Base-by-base conservation (phyloP, 768 basidiomycete species). In the Auricularia heimuer region DNA sequence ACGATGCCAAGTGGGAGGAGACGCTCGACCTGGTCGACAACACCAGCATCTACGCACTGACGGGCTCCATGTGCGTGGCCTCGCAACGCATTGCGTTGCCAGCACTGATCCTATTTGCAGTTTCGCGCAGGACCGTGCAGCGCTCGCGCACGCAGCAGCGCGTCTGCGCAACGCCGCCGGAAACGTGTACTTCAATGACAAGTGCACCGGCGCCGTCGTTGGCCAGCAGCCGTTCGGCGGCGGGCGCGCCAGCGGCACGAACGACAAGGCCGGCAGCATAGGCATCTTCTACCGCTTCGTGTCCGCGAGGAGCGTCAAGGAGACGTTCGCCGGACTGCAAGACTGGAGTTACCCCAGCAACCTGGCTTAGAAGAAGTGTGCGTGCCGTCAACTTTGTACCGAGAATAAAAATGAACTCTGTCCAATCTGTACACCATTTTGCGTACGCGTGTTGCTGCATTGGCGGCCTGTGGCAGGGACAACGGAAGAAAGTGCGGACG, bases 151-250 rank as follows among this genome's bases (percentile, higher is more conserved):
- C 39, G 92, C 94, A 2, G 87, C 92, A 54, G 89, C 89, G 77
- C 83, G 82, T 64, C 83, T 99, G 54, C 88, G 94, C 64, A 89
- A 96, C 77, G 82, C 94, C 1, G 92, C 97, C 3, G 97, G 97
- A 2, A 99, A 98, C 75, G 86, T 96, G 64, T 99, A 99, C 80
- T 93, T 94, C 78, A 98, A 98, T 75, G 95, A 98, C 70, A 95
- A 96, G 76, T 98, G 94, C 77, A 99, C 96, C 1, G 94, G 94
- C 37, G 94, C 94, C n/a, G 91, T 92, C 61, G 94, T 98, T 42
- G 96, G 94, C 8, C 95, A 98, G 75, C 95, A 99, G 76, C 96
- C 97, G 11, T 99, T 99, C 73, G 97, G 97, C 61, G 97, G 97
- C 36, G 92, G 86, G 2, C 85, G 95, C 44, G 90, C 83, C 37